A percentile compares a stretch with the other conserved stretches of the same genome.
Evolutionary conservation across 2,329 filamentous ascomycete genomes (phyloP).

Genomic region (Penicillium freii): DNA sequence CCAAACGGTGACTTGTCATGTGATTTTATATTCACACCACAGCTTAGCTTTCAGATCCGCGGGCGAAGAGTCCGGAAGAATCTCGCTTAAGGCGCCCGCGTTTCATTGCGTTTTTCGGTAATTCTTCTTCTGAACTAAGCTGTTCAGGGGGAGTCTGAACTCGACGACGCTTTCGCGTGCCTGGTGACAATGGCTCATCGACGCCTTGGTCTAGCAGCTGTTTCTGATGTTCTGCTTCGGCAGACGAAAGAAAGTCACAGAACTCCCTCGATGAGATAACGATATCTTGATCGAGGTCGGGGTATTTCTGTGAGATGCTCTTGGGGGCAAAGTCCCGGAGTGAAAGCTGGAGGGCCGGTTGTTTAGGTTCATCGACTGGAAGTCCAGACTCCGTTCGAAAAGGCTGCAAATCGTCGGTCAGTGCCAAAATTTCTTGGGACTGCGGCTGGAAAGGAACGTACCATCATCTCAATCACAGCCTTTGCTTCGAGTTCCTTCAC

Average conservation of each 20-base stretch:
- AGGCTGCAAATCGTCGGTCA: conserved; percentile 4
- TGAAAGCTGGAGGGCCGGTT: not conserved
- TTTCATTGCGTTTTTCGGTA: not conserved
- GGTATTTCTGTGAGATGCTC: not conserved
- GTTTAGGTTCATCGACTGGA: not conserved
- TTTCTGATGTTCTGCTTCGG: not conserved
- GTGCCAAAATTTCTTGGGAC: not conserved
- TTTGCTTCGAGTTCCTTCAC: not conserved
- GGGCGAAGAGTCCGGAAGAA: not conserved
- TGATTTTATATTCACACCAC: no score
- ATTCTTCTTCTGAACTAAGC: not conserved
- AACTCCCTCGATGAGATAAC: not conserved
- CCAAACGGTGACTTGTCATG: no score
- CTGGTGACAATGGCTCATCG: not conserved
- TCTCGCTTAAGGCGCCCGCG: not conserved
- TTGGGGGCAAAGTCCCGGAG: conserved; percentile 1
- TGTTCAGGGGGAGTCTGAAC: not conserved
- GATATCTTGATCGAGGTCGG: conserved; percentile 6
- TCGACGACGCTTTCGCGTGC: not conserved
- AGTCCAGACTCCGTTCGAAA: conserved; percentile 8
- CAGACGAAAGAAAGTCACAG: not conserved
- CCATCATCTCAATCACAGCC: not conserved
- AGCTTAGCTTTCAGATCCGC: not conserved
- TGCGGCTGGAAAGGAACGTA: not conserved
- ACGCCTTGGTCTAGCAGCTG: not conserved